A percentile compares a stretch with the other conserved stretches of the same genome.
Evolutionary conservation across 352 stramenopile genomes (phyloP).

Genomic region (Phytopythium litorale): DNA sequence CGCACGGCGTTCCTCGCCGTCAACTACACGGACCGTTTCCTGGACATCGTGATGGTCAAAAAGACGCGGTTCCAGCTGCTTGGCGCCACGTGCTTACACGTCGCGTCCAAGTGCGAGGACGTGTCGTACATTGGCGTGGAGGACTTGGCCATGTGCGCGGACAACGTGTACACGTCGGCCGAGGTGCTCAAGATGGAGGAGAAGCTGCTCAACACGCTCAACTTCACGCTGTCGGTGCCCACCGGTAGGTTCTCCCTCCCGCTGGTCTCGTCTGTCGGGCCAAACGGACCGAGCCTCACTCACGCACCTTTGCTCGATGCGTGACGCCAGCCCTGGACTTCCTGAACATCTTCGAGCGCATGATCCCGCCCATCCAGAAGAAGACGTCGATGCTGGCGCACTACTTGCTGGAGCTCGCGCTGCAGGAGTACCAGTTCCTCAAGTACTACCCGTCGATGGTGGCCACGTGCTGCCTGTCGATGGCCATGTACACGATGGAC

Average conservation of each 20-base stretch:
- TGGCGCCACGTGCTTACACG: conserved; percentile 87
- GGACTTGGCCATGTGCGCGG: conserved; percentile 88
- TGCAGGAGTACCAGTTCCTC: conserved; percentile 89
- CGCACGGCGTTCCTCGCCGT: conserved; percentile 88
- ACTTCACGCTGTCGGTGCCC: conserved; percentile 88
- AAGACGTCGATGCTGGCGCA: conserved; percentile 87
- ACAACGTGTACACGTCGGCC: conserved; percentile 88
- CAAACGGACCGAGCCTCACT: not conserved
- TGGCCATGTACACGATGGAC: conserved; percentile 84
- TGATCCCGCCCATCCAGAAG: conserved; percentile 81
- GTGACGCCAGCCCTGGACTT: conserved; percentile 70
- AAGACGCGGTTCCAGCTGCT: conserved; percentile 88
- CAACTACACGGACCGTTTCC: conserved; percentile 87
- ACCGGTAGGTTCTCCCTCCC: conserved; percentile 43
- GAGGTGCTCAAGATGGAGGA: conserved; percentile 92
- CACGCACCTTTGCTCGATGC: not conserved
- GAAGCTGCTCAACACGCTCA: conserved; percentile 89
- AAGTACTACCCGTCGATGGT: conserved; percentile 85
- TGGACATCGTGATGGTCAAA: conserved; percentile 88
- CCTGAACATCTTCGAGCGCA: conserved; percentile 87
- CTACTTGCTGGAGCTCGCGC: conserved; percentile 83
- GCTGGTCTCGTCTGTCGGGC: not conserved
- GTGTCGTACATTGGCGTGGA: conserved; percentile 92
- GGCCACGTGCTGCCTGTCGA: conserved; percentile 76
- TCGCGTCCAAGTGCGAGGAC: conserved; percentile 90